phyloP scores from a whole-genome alignment of 768 basidiomycete genomes.

The Asterophora lycoperdoides region DNA sequence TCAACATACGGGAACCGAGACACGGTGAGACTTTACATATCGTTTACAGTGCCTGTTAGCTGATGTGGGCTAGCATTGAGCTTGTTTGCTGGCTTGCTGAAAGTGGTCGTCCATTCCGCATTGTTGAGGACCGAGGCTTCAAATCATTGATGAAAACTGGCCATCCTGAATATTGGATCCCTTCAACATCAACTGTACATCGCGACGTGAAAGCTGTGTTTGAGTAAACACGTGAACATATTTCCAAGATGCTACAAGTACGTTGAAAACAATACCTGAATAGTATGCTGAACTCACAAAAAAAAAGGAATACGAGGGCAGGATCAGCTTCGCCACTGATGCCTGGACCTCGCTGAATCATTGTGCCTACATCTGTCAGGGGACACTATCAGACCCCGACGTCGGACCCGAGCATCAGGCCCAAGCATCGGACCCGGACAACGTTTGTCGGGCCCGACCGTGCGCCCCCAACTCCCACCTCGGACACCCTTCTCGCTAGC shows the following conservation, averaged over 20 bases:
- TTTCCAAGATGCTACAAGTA: constrained; percentile 26
- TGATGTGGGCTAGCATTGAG: constrained; percentile 18
- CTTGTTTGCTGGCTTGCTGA: constrained; percentile 20
- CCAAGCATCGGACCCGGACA: too few relatives aligned
- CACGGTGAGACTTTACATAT: constrained; percentile 13
- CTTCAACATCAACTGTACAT: constrained; percentile 25
- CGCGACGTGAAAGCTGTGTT: constrained; percentile 28
- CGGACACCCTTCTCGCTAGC: too few relatives aligned
- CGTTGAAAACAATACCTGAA: background rate
- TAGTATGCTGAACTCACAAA: background rate
- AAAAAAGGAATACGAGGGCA: constrained; percentile 24
- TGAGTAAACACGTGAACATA: constrained; percentile 5
- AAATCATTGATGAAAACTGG: constrained; percentile 30
- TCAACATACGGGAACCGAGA: constrained; percentile 17
- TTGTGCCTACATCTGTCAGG: constrained; percentile 21
- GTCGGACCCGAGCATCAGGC: too few relatives aligned
- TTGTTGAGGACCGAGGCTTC: constrained; percentile 29
- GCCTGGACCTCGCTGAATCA: constrained; percentile 34
- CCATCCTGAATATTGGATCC: constrained; percentile 27
- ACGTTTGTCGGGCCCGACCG: too few relatives aligned
- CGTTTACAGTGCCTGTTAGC: too few relatives aligned
- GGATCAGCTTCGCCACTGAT: constrained; percentile 30
- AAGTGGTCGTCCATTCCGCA: constrained; percentile 24
- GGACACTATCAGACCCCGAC: too few relatives aligned
- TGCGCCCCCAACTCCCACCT: too few relatives aligned